A percentile compares a stretch with the other conserved stretches of the same genome.
These are phyloP conservation scores for Geranomyces variabilis DNA, from an alignment of 192 early-diverging fungal species.

Conservation along the genomic window DNA sequence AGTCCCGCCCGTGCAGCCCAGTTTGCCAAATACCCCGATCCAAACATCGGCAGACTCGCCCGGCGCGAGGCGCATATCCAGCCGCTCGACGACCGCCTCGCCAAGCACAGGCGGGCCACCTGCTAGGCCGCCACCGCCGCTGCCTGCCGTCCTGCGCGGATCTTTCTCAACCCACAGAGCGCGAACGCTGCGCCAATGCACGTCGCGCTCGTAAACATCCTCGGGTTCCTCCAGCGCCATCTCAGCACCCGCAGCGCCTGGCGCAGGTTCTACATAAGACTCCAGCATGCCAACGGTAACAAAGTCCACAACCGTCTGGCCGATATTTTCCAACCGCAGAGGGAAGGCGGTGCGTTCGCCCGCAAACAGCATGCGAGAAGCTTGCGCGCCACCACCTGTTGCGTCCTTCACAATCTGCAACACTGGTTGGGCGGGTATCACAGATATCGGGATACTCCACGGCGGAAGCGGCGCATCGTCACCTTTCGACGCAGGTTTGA, in stretches of 20 bases:
- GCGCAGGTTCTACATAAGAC: slow-evolving; percentile 12
- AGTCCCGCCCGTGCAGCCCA: slow-evolving; percentile 65
- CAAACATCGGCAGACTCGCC: slow-evolving; percentile 55
- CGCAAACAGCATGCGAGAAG: slow-evolving; percentile 71
- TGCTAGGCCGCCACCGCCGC: background rate
- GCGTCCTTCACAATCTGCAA: slow-evolving; percentile 47
- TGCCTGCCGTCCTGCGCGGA: slow-evolving; percentile 31
- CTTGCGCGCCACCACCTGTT: background rate
- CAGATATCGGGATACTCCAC: slow-evolving; percentile 54
- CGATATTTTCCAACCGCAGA: slow-evolving; percentile 76
- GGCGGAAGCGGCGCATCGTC: background rate
- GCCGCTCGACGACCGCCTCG: slow-evolving; percentile 19
- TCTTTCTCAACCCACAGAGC: slow-evolving; percentile 50
- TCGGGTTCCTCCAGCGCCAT: slow-evolving; percentile 54
- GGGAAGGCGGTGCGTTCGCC: slow-evolving; percentile 71
- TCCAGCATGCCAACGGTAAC: slow-evolving; percentile 56
- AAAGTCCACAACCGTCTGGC: slow-evolving; percentile 70
- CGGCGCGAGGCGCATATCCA: slow-evolving; percentile 54
- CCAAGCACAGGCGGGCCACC: slow-evolving; percentile 27
- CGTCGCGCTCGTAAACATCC: slow-evolving; percentile 78
- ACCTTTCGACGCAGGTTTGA: background rate
- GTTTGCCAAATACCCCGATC: slow-evolving; percentile 76
- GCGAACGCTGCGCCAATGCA: slow-evolving; percentile 57
- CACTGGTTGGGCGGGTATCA: slow-evolving; percentile 70
- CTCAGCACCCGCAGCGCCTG: slow-evolving; percentile 39